Evolutionary conservation across 2,329 filamentous ascomycete genomes (phyloP).

Genomic region (Berkeleyomyces rouxiae): DNA sequence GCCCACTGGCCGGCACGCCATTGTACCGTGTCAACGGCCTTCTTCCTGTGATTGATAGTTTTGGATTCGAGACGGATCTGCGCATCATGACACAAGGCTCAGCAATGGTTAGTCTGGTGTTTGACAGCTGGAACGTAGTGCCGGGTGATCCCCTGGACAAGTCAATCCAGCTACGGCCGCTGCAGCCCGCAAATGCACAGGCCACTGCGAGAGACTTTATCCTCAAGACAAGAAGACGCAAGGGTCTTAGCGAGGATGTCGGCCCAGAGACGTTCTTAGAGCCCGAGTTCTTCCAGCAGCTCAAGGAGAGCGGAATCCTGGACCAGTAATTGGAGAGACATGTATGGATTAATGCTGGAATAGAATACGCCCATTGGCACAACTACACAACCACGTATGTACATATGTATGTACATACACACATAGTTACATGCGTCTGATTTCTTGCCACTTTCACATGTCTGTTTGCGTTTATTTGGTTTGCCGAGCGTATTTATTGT

Average conservation of each 20-base stretch:
- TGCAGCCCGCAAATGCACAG: constrained; percentile 78
- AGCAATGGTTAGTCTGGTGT: constrained; percentile 78
- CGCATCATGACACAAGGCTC: constrained; percentile 90
- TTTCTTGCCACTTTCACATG: no score
- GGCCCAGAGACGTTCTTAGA: constrained; percentile 93
- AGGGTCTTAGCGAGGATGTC: constrained; percentile 89
- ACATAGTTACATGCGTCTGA: not conserved
- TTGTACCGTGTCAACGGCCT: constrained; percentile 83
- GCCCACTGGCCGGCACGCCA: constrained; percentile 83
- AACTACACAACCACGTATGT: not conserved
- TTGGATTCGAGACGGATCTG: constrained; percentile 95
- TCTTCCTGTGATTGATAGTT: constrained; percentile 90
- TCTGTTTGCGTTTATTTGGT: no score
- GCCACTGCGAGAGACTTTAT: constrained; percentile 91
- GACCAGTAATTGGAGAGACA: constrained; percentile 31
- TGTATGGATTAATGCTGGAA: not conserved
- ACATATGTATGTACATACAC: not conserved
- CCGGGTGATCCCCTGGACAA: constrained; percentile 89
- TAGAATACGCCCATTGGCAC: not conserved
- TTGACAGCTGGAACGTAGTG: constrained; percentile 91
- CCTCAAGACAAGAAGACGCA: constrained; percentile 81
- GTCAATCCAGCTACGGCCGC: constrained; percentile 60
- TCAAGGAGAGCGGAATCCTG: constrained; percentile 78
- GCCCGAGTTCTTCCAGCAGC: constrained; percentile 73
- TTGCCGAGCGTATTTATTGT: no score